Evolutionary conservation across 2,329 filamentous ascomycete species (phyloP).

Genomic region (Achaetomium macrosporum): DNA sequence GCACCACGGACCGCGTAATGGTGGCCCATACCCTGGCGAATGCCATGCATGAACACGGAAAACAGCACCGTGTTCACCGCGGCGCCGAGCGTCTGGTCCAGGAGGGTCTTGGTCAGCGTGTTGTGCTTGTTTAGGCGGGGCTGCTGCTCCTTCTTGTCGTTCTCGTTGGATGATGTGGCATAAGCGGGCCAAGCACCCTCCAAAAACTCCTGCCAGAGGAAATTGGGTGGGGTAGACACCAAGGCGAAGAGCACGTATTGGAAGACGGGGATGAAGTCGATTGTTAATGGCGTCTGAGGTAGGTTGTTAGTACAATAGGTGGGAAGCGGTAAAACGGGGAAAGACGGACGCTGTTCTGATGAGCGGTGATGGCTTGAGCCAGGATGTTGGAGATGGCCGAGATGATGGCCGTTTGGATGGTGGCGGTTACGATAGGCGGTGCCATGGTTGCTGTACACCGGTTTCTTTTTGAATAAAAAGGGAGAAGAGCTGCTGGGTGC

Average conservation of each 20-base stretch:
- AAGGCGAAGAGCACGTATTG: conserved; percentile 72
- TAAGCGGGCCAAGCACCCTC: conserved; percentile 69
- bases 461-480: neutral
- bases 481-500: neutral
- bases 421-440: conserved; percentile 51
- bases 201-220: conserved; percentile 74
- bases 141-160: conserved; percentile 31
- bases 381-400: conserved; percentile 65
- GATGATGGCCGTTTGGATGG: conserved; percentile 60
- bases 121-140: conserved; percentile 50
- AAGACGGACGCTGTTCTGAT: conserved; percentile 49
- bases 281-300: conserved; percentile 48
- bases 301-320: neutral
- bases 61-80: conserved; percentile 52
- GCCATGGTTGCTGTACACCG: conserved; percentile 26
- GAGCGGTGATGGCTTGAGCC: conserved; percentile 63
- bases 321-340: neutral
- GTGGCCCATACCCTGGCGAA: conserved; percentile 45
- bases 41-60: conserved; percentile 45
- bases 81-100: conserved; percentile 52
- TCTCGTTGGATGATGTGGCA: conserved; percentile 37
- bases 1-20: conserved; percentile 31
- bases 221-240: conserved; percentile 74
- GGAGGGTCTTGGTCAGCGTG: conserved; percentile 40
- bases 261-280: conserved; percentile 63